These are phyloP conservation scores for Colletotrichum costaricense DNA, from an alignment of 2,329 filamentous ascomycete genomes.

Conservation along the genomic window DNA sequence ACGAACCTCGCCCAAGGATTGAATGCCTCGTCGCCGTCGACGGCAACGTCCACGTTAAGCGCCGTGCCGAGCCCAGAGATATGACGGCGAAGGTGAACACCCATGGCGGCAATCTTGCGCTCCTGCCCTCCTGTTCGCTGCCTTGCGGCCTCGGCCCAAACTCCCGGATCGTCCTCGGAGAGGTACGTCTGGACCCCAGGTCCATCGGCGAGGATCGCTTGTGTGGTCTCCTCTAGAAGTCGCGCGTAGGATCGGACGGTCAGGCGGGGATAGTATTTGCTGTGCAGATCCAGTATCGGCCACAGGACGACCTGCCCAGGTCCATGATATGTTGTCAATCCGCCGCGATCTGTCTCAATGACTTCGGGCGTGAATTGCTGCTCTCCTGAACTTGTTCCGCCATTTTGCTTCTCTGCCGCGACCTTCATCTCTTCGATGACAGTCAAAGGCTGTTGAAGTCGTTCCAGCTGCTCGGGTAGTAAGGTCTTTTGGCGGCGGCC, in stretches of 20 bases:
- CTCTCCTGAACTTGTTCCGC: conserved; percentile 34
- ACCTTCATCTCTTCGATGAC: conserved; percentile 42
- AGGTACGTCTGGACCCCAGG: conserved; percentile 70
- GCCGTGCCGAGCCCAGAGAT: conserved; percentile 88
- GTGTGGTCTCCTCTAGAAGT: conserved; percentile 81
- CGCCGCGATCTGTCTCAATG: conserved; percentile 80
- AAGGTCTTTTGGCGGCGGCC: conserved; percentile 80
- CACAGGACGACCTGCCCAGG: conserved; percentile 95
- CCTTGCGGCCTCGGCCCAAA: conserved; percentile 71
- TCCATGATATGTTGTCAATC: conserved; percentile 94
- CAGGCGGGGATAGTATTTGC: conserved; percentile 64
- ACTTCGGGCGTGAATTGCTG: conserved; percentile 66
- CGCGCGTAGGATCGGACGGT: conserved; percentile 82
- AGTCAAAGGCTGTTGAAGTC: conserved; percentile 54
- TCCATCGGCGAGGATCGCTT: conserved; percentile 66
- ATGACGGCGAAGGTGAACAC: conserved; percentile 89
- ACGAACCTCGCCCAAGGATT: conserved; percentile 79
- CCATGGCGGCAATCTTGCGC: conserved; percentile 88
- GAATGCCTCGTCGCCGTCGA: conserved; percentile 45
- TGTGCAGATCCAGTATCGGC: conserved; percentile 84
- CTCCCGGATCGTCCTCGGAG: conserved; percentile 83
- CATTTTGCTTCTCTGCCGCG: no score
- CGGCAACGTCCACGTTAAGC: conserved; percentile 77
- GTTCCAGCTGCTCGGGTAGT: conserved; percentile 54
- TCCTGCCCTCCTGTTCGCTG: conserved; percentile 46